A percentile compares a stretch with the other conserved stretches of the same genome.
phyloP scores from a whole-genome alignment of 108 stramenopile species.

The Skeletonema potamos region DNA sequence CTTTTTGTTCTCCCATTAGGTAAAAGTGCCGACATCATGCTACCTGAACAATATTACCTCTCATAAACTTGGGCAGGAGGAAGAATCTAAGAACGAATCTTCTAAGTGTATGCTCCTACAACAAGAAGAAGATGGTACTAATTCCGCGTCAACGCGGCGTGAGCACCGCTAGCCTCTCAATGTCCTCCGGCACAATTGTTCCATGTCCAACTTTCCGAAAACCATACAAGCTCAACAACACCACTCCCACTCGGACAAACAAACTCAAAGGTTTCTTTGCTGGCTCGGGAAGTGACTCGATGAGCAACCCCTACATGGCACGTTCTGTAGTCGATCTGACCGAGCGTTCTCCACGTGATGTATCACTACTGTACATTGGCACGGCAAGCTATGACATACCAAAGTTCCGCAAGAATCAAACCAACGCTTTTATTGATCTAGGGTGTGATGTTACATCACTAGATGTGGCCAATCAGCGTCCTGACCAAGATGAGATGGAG shows the following conservation, averaged over 20 bases:
- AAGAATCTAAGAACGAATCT: no score
- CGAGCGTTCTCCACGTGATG: slow-evolving; percentile 10
- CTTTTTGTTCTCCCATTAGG: no score
- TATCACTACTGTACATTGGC: slow-evolving; percentile 62
- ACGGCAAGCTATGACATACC: slow-evolving; percentile 72
- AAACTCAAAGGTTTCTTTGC: slow-evolving; percentile 56
- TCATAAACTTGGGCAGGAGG: no score
- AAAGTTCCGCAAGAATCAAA: slow-evolving; percentile 49
- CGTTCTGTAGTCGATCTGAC: slow-evolving; percentile 47
- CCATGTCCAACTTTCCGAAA: slow-evolving; percentile 32
- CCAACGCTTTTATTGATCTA: slow-evolving; percentile 31
- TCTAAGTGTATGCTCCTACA: not conserved
- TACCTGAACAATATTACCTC: no score
- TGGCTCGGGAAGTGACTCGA: slow-evolving; percentile 55
- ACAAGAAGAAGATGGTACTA: not conserved
- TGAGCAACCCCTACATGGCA: slow-evolving; percentile 49
- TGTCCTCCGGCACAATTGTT: not conserved
- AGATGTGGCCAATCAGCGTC: slow-evolving; percentile 33
- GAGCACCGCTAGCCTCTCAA: slow-evolving; percentile 7
- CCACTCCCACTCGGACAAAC: not conserved
- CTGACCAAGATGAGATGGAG: slow-evolving; percentile 30
- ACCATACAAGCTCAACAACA: slow-evolving; percentile 3
- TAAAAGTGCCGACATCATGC: no score
- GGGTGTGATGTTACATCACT: slow-evolving; percentile 32
- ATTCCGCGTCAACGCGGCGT: not conserved